phyloP scores from a whole-genome alignment of 225 moss, liverwort and hornwort genomes.

The Pseudoscleropodium purum region DNA sequence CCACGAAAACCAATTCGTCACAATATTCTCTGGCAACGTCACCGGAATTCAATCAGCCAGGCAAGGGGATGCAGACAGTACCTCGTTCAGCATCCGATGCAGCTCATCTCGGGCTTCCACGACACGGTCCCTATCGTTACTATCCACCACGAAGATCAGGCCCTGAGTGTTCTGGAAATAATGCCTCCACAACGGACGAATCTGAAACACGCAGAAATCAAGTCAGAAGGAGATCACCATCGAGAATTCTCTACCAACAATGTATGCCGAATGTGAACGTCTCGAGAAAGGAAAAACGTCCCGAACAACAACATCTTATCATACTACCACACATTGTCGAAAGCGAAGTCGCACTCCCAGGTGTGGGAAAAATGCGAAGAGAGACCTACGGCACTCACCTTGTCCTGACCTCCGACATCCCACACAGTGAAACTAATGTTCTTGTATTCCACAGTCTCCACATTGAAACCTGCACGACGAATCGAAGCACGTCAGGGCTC shows the following conservation, averaged over 20 bases:
- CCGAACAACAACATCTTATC: neutral
- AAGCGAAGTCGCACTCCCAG: neutral
- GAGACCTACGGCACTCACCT: constrained; percentile 23
- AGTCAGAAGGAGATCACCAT: neutral
- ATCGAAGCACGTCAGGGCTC: neutral
- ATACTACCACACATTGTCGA: neutral
- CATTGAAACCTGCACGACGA: constrained; percentile 57
- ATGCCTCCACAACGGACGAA: constrained; percentile 93
- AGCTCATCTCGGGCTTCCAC: constrained; percentile 93
- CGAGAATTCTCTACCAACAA: neutral
- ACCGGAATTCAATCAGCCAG: neutral
- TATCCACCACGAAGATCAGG: constrained; percentile 90
- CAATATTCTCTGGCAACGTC: fast-evolving
- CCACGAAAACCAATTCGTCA: neutral
- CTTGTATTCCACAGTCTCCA: constrained; percentile 96
- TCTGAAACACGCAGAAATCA: constrained; percentile 12
- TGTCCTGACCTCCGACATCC: constrained; percentile 96
- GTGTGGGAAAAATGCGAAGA: neutral
- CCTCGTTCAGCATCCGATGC: constrained; percentile 94
- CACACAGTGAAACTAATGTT: constrained; percentile 93
- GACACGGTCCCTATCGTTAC: constrained; percentile 81
- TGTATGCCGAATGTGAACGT: no score
- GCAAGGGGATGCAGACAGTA: neutral
- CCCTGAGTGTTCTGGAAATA: constrained; percentile 97
- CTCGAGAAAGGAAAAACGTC: neutral